A percentile compares a stretch with the other conserved stretches of the same genome.
Evolutionary conservation across 805 yeast genomes (phyloP).

Genomic region (Ogataea dorogensis): DNA sequence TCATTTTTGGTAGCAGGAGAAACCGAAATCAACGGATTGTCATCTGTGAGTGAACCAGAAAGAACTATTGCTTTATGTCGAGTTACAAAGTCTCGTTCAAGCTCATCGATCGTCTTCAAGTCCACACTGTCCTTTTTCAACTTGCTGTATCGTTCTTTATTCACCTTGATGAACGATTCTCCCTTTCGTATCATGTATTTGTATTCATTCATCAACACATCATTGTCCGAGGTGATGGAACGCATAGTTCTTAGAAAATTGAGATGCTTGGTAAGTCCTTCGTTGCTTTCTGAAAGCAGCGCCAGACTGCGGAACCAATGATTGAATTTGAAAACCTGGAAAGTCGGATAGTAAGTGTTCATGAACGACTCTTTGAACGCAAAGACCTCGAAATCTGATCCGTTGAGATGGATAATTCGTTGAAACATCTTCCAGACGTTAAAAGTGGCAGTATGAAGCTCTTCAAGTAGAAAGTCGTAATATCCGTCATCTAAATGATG

Average conservation of each 20-base stretch:
- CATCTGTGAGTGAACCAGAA: conserved; percentile 23
- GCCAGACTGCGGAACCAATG: conserved; percentile 24
- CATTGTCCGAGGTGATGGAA: conserved; percentile 15
- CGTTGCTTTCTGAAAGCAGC: conserved; percentile 17
- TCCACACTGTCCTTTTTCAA: conserved; percentile 13
- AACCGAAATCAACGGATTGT: conserved; percentile 23
- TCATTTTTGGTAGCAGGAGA: conserved; percentile 9
- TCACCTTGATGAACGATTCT: conserved; percentile 18
- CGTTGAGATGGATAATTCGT: conserved; percentile 9
- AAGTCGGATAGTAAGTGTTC: conserved; percentile 15
- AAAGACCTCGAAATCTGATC: conserved; percentile 11
- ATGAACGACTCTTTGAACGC: conserved; percentile 14
- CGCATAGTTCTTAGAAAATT: conserved; percentile 20
- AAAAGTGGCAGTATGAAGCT: conserved; percentile 6
- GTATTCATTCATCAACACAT: conserved; percentile 17
- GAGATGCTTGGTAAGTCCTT: conserved; percentile 17
- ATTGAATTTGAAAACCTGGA: conserved; percentile 24
- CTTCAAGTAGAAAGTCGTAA: conserved; percentile 18
- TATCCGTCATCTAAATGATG: conserved; percentile 23
- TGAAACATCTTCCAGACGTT: conserved; percentile 15
- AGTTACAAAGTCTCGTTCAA: conserved; percentile 12
- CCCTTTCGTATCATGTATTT: conserved; percentile 21
- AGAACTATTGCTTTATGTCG: conserved; percentile 14
- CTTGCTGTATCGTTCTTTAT: conserved; percentile 15
- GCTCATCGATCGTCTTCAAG: conserved; percentile 7